Evolutionary conservation across 495 filamentous ascomycete species (phyloP).

Genomic region (Neurospora sp.): DNA sequence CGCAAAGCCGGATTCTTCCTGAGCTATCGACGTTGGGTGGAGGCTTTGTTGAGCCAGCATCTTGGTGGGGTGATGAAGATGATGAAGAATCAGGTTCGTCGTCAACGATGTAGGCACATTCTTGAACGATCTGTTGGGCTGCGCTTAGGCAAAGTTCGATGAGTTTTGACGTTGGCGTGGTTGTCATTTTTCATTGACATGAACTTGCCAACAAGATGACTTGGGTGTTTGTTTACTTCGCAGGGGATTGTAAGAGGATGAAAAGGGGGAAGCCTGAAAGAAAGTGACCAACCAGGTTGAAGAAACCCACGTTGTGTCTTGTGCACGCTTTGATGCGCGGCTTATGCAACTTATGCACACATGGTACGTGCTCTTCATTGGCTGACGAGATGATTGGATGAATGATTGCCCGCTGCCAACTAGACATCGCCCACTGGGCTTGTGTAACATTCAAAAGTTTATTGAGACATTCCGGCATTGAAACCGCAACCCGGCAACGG

Average conservation of each 20-base stretch:
- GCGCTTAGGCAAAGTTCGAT: slow-evolving; percentile 8
- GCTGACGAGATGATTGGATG: neutral
- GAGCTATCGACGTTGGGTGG: neutral
- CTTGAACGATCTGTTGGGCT: slow-evolving; percentile 14
- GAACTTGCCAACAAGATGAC: neutral
- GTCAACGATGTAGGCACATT: slow-evolving; percentile 16
- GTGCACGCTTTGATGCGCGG: neutral
- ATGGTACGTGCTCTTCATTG: neutral
- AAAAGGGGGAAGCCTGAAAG: neutral
- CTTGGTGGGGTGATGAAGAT: neutral
- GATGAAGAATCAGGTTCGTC: neutral
- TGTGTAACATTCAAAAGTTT: neutral
- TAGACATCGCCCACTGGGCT: neutral
- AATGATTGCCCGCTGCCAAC: neutral
- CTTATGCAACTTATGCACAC: neutral
- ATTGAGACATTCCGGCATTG: neutral
- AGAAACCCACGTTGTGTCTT: neutral
- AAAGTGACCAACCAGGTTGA: neutral
- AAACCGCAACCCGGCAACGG: neutral
- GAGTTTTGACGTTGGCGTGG: neutral
- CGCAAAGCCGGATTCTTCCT: neutral
- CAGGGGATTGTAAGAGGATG: neutral
- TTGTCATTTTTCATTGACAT: neutral
- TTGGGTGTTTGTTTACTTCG: neutral
- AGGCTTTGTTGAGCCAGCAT: neutral